phyloP scores from a whole-genome alignment of 495 filamentous ascomycete species.

The Xylaria nigripes region DNA sequence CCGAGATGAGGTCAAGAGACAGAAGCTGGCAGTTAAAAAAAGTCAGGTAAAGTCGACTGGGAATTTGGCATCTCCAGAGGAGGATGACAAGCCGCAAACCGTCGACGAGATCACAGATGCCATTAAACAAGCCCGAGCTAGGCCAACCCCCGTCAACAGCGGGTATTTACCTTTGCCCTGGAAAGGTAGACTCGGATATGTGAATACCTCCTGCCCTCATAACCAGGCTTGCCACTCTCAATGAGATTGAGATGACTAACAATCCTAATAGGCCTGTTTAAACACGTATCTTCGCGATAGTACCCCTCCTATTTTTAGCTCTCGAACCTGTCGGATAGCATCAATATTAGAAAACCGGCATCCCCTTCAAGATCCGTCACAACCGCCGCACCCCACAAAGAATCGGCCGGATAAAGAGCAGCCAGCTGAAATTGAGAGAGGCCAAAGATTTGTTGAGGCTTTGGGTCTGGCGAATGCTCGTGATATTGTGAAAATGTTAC shows the following conservation, averaged over 20 bases:
- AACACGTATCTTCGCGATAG: conserved; percentile 87
- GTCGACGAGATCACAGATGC: conserved; percentile 26
- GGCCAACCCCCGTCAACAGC: conserved; percentile 76
- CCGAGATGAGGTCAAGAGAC: conserved; percentile 15
- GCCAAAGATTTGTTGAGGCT: conserved; percentile 64
- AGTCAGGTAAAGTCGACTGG: conserved; percentile 8
- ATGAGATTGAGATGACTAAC: conserved; percentile 12
- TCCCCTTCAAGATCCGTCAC: conserved; percentile 63
- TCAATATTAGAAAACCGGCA: conserved; percentile 86
- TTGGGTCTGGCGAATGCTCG: conserved; percentile 74
- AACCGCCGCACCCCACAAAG: conserved; percentile 71
- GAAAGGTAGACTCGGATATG: conserved; percentile 89
- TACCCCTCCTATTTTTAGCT: conserved; percentile 82
- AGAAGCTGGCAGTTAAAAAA: conserved; percentile 21
- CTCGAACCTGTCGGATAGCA: conserved; percentile 82
- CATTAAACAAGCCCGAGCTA: conserved; percentile 38
- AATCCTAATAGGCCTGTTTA: conserved; percentile 60
- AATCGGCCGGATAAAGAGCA: conserved; percentile 70
- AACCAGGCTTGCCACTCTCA: not conserved
- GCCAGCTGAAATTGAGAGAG: conserved; percentile 50
- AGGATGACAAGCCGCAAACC: conserved; percentile 1
- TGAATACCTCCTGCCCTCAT: conserved; percentile 35
- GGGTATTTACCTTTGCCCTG: conserved; percentile 81
- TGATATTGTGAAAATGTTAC: conserved; percentile 76
- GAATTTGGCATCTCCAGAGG: conserved; percentile 15